Evolutionary conservation across 2,329 filamentous ascomycete species (phyloP), one percentile per base, ranked within the genome.

Genomic region (Neofusicoccum cordaticola): DNA sequence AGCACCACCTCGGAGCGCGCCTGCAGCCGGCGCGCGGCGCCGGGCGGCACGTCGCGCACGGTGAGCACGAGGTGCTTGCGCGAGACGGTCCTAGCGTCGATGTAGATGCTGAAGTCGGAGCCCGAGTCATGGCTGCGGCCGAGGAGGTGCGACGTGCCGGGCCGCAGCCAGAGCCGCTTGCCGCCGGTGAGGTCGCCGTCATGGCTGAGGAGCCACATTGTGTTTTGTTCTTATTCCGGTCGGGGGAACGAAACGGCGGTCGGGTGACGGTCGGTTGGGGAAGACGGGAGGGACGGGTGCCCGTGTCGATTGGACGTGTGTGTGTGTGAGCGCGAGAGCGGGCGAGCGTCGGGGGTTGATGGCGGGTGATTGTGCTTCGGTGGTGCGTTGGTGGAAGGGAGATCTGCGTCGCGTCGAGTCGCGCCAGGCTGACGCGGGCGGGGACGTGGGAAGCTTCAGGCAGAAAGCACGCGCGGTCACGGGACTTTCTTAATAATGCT

Each of bases 131-230:
- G 85, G 42, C 91, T 93, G 68, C 94, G 88, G 64, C 94, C 94
- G 74, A 97, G 91, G 19, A 97, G 84, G 75, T 95, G 94, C 70
- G 86, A 87, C 74, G 92, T 92, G 58, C 93, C 93, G 1, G 93
- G 93, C 65, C 90, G 88, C 67, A 97, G 83, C 93, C 93, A 97
- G 69, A 93, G 82, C 71, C 86, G 87, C 77, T 87, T 91, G 66
- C 86, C 88, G 65, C 80, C 78, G 64, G 88, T 84, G 61, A 83
- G 79, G 66, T 84, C 80, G 63, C 80, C 83, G 45, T 85, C 80
- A 70, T 84, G 85, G 70, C 88, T 80, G 17, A 85, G 74, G 27
- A 84, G 75, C 83, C 83, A 85, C 83, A 85, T 85, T 13, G 39
- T 22, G 22, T 58, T 31, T 58, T 45, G 13, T 17, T 45, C 9